phyloP scores from a whole-genome alignment of 1,139 yeast genomes.

The Pichia sp. region DNA sequence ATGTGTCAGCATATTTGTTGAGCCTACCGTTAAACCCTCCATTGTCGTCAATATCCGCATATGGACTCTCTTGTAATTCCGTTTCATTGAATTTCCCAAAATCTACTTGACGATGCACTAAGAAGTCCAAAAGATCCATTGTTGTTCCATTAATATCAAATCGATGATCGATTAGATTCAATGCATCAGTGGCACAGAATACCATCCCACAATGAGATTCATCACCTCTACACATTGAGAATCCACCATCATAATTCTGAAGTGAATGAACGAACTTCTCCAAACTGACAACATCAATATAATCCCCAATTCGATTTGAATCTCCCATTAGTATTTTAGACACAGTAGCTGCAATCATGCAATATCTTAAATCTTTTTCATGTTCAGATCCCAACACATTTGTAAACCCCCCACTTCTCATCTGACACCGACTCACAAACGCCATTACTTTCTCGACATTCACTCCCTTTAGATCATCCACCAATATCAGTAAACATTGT shows the following conservation, averaged over 20 bases:
- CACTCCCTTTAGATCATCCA: conserved; percentile 34
- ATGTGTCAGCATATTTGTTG: conserved; percentile 81
- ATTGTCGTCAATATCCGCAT: conserved; percentile 36
- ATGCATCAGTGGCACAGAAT: conserved; percentile 72
- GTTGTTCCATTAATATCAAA: not conserved
- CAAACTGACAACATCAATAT: conserved; percentile 38
- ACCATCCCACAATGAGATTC: conserved; percentile 90
- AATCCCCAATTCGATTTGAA: conserved; percentile 19
- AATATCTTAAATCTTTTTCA: conserved; percentile 65
- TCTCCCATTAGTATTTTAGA: conserved; percentile 44
- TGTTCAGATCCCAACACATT: conserved; percentile 49
- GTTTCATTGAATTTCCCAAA: conserved; percentile 22
- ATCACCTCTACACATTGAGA: conserved; percentile 39
- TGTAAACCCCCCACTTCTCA: conserved; percentile 46
- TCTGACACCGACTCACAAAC: conserved; percentile 50
- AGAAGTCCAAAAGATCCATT: conserved; percentile 49
- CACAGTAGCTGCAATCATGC: conserved; percentile 68
- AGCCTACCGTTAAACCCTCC: conserved; percentile 91
- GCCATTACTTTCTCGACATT: conserved; percentile 41
- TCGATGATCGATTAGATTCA: conserved; percentile 21
- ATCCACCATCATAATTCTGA: conserved; percentile 61
- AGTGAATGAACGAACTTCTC: conserved; percentile 36
- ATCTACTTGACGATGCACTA: conserved; percentile 56
- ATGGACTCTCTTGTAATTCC: conserved; percentile 28
- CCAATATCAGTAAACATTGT: conserved; percentile 40